phyloP scores from a whole-genome alignment of 345 rosid species.

The Brassica nigra region DNA sequence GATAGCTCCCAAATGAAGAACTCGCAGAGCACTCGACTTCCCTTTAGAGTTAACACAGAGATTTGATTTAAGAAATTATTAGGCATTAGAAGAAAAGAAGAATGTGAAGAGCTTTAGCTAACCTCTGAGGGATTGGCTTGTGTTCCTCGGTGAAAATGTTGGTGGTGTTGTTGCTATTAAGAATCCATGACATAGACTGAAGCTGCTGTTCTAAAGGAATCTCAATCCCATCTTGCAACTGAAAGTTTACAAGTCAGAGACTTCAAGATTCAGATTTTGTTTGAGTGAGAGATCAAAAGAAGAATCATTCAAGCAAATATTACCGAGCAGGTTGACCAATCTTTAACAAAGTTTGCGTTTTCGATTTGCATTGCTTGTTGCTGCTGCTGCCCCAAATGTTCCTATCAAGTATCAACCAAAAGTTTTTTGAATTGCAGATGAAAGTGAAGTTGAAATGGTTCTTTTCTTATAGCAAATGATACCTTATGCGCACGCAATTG shows the following conservation, averaged over 20 bases:
- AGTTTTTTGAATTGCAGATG: background rate
- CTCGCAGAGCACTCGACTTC: slow-evolving; percentile 74
- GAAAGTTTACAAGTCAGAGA: background rate
- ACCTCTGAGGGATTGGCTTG: slow-evolving; percentile 57
- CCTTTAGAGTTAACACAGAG: slow-evolving; percentile 39
- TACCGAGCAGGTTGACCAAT: slow-evolving; percentile 41
- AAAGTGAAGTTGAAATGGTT: background rate
- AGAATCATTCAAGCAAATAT: slow-evolving; percentile 4
- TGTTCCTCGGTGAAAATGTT: slow-evolving; percentile 57
- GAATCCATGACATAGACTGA: slow-evolving; percentile 59
- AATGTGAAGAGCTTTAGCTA: slow-evolving; percentile 15
- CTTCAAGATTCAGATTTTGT: background rate
- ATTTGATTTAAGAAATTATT: background rate
- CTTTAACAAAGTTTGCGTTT: slow-evolving; percentile 53
- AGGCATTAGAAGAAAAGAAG: background rate
- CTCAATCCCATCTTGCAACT: slow-evolving; percentile 65
- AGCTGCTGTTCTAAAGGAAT: slow-evolving; percentile 68
- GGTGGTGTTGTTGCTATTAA: slow-evolving; percentile 48
- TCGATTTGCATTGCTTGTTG: slow-evolving; percentile 54
- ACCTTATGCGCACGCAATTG: slow-evolving; percentile 62
- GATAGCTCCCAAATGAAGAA: slow-evolving; percentile 74
- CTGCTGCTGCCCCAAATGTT: slow-evolving; percentile 49
- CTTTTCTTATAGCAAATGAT: background rate
- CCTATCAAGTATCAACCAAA: slow-evolving; percentile 21
- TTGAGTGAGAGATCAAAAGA: slow-evolving; percentile 3